Evolutionary conservation across 768 basidiomycete species (phyloP), one percentile per base, ranked within the genome.

Genomic region (Amanita molliuscula): DNA sequence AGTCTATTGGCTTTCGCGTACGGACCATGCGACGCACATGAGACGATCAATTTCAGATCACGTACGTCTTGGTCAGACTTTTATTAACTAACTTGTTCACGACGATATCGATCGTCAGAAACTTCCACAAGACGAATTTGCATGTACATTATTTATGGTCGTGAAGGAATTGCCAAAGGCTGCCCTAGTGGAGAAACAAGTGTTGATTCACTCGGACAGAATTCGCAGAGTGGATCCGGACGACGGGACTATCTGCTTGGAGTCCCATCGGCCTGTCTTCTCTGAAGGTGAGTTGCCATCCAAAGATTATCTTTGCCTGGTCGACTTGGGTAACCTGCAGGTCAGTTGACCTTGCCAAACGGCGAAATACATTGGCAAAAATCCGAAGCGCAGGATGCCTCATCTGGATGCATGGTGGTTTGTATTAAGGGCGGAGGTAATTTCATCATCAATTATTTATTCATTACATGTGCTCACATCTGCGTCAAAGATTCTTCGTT

Each of bases 161-260:
- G 75, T 88, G 5, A 74, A 78, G 48, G 71, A 75, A 33, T 67
- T 92, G 6, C 89, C 89, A 0, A 88, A 84, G 57, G 73, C 69
- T 48, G 89, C 87, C 1, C 61, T 77, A 29, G 58, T 89, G 9
- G 89, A 92, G 61, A 88, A 88, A 56, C 88, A 91, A 59, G 78
- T 82, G 1, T 54, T 87, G 6, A 60, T 80, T 9, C 86, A 89
- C 57, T 87, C 82, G 0, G 84, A 86, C 3, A 74, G 76, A 31
- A 75, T 72, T 50, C 54, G 62, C n/a, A 48, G 71, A 11, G 48
- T 54, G 3, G 75, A 75, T 44, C 76, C 76, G 31, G 77, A 76
- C 28, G 76, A 72, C 28, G 71, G 67, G 2, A n/a, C 15, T 11
- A 33, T 40, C 36, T 44, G 7, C 25, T 25, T 36, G 33, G 16